Conservation (phyloP, 2,329 filamentous ascomycete species). For the Neocucurbitaria cava region DNA sequence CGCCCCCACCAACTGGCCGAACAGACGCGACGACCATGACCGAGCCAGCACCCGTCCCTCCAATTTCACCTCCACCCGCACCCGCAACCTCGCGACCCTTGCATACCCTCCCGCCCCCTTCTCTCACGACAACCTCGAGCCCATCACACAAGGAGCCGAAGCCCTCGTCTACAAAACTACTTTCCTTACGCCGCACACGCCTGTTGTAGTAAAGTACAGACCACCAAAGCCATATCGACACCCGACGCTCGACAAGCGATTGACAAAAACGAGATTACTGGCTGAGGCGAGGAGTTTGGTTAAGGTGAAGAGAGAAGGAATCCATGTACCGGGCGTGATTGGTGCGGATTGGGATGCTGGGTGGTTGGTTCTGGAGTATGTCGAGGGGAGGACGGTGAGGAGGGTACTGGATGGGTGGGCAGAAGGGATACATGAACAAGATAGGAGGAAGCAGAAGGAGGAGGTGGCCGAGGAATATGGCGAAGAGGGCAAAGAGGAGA, state of each 20-base stretch:
- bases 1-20: not conserved
- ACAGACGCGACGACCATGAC: constrained; percentile 21
- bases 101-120: constrained; percentile 39
- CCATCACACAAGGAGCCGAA: constrained; percentile 94
- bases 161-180: constrained; percentile 89
- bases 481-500: constrained; percentile 36
- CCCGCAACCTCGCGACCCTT: constrained; percentile 30
- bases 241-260: constrained; percentile 81
- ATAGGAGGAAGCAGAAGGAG: constrained; percentile 11
- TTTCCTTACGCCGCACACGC: constrained; percentile 71
- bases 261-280: constrained; percentile 86
- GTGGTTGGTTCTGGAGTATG: constrained; percentile 62
- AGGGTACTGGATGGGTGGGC: constrained; percentile 73
- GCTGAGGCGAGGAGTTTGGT: constrained; percentile 87
- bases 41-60: constrained; percentile 27
- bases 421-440: constrained; percentile 33
- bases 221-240: constrained; percentile 92
- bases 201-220: constrained; percentile 88
- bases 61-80: constrained; percentile 24
- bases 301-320: constrained; percentile 78
- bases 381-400: constrained; percentile 72
- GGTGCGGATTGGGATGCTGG: constrained; percentile 67
- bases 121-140: constrained; percentile 65
- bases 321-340: constrained; percentile 82
- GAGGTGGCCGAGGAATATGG: constrained; percentile 22